Evolutionary conservation across 1,139 yeast species (phyloP), one percentile per base, ranked within the genome.

Genomic region (Saccharomyces hybrid): DNA sequence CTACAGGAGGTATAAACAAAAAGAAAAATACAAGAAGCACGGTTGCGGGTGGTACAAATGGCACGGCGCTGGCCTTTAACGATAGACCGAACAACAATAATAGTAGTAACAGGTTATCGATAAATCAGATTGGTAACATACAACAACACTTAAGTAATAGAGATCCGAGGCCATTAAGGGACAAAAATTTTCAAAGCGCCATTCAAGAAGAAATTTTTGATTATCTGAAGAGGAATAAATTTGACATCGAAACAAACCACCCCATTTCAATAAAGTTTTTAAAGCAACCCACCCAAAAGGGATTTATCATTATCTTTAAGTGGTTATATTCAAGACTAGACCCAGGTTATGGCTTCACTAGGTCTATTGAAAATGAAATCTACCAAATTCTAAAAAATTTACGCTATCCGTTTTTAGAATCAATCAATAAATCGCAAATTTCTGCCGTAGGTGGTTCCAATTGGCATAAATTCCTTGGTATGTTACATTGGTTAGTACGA

Each of bases 381-480:
- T 84, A 84, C 61, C 77, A 79, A 21, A 73, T 88, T 14, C 72
- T 91, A 60, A 84, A 82, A 64, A 76, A 77, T 32, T 71, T 89
- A 58, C 81, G 80, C 53, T 91, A 90, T 65, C 97, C 98, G 1
- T 88, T 85, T 68, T 70, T 89, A 56, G 96, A 88, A 48, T 77
- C 87, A 0, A 83, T 90, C 49, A 87, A 85, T 68, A 82, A 90
- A 64, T 84, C 93, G 0, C 96, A 88, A 67, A 83, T 90, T 34
- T 83, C 91, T 51, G 96, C 96, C 0, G 96, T 89, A 6, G 96
- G 96, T 1, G 96, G 96, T 1, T 86, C 86, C 56, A 85, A 85
- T 64, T 89, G 97, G 97, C 91, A 89, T 16, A 79, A 81, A 24
- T 86, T 88, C 63, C 71, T 90, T 52, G 96, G 95, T 1, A 81